phyloP scores from a whole-genome alignment of 2,329 filamentous ascomycete species.

The Ceratocystis variospora region DNA sequence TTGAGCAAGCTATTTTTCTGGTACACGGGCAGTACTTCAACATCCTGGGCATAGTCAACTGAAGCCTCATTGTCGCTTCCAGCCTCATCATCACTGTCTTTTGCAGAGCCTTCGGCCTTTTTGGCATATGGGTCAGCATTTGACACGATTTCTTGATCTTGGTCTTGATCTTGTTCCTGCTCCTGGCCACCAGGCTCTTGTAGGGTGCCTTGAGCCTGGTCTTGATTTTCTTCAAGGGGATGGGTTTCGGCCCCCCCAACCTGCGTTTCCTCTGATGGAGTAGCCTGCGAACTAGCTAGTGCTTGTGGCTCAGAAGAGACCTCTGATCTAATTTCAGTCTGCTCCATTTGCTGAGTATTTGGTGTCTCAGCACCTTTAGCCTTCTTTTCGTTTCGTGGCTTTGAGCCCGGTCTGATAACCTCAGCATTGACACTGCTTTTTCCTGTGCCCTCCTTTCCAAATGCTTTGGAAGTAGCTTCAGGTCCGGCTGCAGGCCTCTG shows the following conservation, averaged over 20 bases:
- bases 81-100: conserved; percentile 55
- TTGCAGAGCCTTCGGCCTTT: conserved; percentile 31
- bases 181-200: conserved; percentile 20
- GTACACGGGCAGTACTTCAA: conserved; percentile 71
- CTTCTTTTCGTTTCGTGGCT: not conserved
- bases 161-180: conserved; percentile 10
- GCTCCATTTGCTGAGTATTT: not conserved
- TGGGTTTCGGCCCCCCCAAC: conserved; percentile 15
- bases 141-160: conserved; percentile 18
- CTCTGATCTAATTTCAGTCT: not conserved
- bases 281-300: conserved; percentile 16
- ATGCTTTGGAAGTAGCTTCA: not conserved
- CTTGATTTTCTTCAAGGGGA: conserved; percentile 21
- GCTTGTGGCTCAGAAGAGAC: conserved; percentile 18
- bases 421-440: not conserved
- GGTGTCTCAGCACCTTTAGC: not conserved
- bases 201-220: conserved; percentile 21
- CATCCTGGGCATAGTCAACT: conserved; percentile 36
- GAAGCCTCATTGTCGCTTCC: conserved; percentile 61
- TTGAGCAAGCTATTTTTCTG: conserved; percentile 90
- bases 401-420: not conserved
- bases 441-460: not conserved
- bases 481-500: not conserved
- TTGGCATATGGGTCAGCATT: conserved; percentile 18
- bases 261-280: not conserved